Evolutionary conservation across 2,329 filamentous ascomycete species (phyloP), one percentile per base, ranked within the genome.

Genomic region (Dactylonectria estremocensis): DNA sequence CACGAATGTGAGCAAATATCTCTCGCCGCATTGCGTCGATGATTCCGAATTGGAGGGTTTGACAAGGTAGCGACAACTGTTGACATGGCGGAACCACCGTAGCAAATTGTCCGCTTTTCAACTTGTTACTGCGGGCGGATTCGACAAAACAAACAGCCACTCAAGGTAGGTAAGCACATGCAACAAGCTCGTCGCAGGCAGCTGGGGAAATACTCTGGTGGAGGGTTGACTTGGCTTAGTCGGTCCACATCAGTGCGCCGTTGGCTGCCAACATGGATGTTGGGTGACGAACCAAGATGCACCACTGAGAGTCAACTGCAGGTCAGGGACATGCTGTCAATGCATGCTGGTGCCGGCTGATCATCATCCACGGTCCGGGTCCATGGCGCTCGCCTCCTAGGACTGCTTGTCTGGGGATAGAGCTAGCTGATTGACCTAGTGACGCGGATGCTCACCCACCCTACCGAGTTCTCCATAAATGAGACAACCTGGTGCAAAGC

Each of bases 361-460:
- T 40, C 63, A 67, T 68, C 70, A 68, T 59, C 74, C 72, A 76
- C 58, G 52, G 58, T 72, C 73, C 73, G 67, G 73, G 70, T 70
- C 37, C 63, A 43, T 76, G 74, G 74, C 65, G 67, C 63, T 60
- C 24, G 46, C 45, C 40, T 57, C 63, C 57, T 59, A 20, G 28
- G 50, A 37, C 54, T 48, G 53, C 31, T 59, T 35, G 20, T 22
- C 37, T 63, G 31, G 61, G 70, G 62, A 64, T 40, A 62, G 65
- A 28, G 24, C 24, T 28, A 28, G 24, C 24, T 28, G 24, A 28
- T 28, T 28, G 24, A 60, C 20, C 50, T 49, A 66, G 49, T 54
- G 61, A 53, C 48, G 67, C 58, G 59, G 59, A 52, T 57, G 35
- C 43, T 60, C 24, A 18, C 49, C 56, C 20, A 43, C 58, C 28